Evolutionary conservation across 805 yeast genomes (phyloP).

Genomic region (Brettanomyces bruxellensis): DNA sequence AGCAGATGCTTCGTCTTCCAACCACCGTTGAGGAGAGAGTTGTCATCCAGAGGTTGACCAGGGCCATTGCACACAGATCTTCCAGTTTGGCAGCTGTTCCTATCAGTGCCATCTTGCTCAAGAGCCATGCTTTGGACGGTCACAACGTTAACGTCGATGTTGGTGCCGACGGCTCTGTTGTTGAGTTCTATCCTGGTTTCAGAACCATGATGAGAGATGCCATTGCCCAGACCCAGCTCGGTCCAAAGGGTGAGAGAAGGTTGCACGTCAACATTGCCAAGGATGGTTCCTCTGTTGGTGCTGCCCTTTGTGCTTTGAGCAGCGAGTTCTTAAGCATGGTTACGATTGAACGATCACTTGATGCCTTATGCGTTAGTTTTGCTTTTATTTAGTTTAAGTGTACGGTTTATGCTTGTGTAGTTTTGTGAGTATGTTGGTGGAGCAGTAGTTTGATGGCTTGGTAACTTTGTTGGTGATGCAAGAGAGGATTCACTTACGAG

Average conservation of each 20-base stretch:
- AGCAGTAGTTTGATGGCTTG: too few relatives aligned
- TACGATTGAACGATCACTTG: too few relatives aligned
- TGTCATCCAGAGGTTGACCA: conserved; percentile 63
- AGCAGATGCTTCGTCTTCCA: conserved; percentile 59
- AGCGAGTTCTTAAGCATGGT: conserved; percentile 3
- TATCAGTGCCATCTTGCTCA: conserved; percentile 67
- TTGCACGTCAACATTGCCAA: conserved; percentile 74
- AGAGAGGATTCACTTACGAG: too few relatives aligned
- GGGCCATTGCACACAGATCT: conserved; percentile 80
- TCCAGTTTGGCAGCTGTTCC: conserved; percentile 87
- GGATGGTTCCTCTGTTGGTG: conserved; percentile 97
- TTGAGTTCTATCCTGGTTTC: conserved; percentile 89
- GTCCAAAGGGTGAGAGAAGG: conserved; percentile 66
- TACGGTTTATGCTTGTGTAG: too few relatives aligned
- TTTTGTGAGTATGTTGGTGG: too few relatives aligned
- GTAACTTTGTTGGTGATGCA: too few relatives aligned
- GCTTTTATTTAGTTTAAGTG: too few relatives aligned
- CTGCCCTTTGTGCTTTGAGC: conserved; percentile 76
- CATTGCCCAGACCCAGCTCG: conserved; percentile 56
- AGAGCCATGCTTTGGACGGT: conserved; percentile 58
- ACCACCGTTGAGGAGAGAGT: conserved; percentile 64
- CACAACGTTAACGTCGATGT: conserved; percentile 72
- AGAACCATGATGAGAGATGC: conserved; percentile 76
- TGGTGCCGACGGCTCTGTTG: conserved; percentile 93
- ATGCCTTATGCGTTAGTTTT: too few relatives aligned